Percentiles rank a stretch among this genome's conserved stretches.
These are phyloP conservation scores for Amphirosellinia nigrospora DNA, from an alignment of 495 filamentous ascomycete species.

Conservation along the genomic window DNA sequence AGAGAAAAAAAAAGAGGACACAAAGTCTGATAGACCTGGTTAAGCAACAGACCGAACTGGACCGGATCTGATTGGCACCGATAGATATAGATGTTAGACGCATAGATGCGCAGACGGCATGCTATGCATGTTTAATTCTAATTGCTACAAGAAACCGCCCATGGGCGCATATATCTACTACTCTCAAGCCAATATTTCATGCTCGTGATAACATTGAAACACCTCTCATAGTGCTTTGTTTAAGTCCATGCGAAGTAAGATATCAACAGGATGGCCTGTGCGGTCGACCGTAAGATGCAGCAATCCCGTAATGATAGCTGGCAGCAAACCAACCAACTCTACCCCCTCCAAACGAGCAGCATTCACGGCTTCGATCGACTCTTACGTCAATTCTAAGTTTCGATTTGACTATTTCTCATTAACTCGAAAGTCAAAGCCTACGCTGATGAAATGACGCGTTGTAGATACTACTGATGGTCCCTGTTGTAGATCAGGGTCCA, in stretches of 20 bases:
- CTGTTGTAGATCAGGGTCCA: background rate
- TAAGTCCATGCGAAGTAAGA: background rate
- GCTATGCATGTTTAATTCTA: conserved; percentile 25
- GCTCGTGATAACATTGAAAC: background rate
- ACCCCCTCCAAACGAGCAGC: background rate
- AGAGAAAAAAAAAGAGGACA: conserved; percentile 1
- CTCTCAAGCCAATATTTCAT: background rate
- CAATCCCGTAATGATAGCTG: background rate
- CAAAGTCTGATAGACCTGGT: conserved; percentile 16
- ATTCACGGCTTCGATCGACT: background rate
- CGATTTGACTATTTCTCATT: background rate
- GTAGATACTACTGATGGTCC: background rate
- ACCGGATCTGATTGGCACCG: background rate
- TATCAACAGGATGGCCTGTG: background rate
- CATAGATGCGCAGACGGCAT: conserved; percentile 25
- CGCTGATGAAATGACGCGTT: background rate
- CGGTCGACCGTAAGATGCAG: background rate
- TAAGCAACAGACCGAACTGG: background rate
- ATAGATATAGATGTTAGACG: conserved; percentile 10
- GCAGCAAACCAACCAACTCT: background rate
- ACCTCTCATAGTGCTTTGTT: background rate
- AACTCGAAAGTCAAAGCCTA: background rate
- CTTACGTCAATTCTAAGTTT: background rate
- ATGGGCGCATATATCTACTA: background rate
- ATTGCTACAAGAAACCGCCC: background rate